phyloP scores from a whole-genome alignment of 345 rosid species.

The Nasturtium officinale region DNA sequence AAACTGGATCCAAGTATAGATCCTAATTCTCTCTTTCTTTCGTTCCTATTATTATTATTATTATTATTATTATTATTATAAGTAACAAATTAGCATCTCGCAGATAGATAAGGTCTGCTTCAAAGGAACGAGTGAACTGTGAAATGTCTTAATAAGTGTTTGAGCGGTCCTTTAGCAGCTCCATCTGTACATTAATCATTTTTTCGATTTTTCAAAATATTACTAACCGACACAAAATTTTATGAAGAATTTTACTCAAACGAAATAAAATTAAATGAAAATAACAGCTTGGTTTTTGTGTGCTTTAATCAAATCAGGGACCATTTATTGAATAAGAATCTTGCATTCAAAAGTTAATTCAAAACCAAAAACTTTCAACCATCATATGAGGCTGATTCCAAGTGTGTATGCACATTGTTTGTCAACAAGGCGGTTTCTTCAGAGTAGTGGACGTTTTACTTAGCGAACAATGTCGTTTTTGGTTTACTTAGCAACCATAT shows the following conservation, averaged over 20 bases:
- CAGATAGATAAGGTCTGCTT: slow-evolving; percentile 7
- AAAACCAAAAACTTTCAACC: no score
- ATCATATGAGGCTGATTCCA: not conserved
- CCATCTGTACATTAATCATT: not conserved
- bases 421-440: slow-evolving; percentile 24
- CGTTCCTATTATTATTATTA: no score
- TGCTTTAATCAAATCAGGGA: slow-evolving; percentile 12
- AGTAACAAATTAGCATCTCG: not conserved
- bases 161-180: slow-evolving; percentile 17
- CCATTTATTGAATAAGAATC: no score
- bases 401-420: not conserved
- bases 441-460: not conserved
- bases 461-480: no score
- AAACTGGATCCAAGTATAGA: not conserved
- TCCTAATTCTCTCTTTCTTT: slow-evolving; percentile 3
- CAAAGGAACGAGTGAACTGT: slow-evolving; percentile 11
- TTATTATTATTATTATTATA: not conserved
- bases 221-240: slow-evolving; percentile 36
- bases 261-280: slow-evolving; percentile 2
- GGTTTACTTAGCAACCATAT: no score
- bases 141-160: not conserved
- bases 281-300: slow-evolving; percentile 1
- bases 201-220: not conserved
- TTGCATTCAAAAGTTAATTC: no score
- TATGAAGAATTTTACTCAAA: not conserved